Conservation (phyloP, 1,139 yeast genomes). For the Lodderomyces elongisporus region DNA sequence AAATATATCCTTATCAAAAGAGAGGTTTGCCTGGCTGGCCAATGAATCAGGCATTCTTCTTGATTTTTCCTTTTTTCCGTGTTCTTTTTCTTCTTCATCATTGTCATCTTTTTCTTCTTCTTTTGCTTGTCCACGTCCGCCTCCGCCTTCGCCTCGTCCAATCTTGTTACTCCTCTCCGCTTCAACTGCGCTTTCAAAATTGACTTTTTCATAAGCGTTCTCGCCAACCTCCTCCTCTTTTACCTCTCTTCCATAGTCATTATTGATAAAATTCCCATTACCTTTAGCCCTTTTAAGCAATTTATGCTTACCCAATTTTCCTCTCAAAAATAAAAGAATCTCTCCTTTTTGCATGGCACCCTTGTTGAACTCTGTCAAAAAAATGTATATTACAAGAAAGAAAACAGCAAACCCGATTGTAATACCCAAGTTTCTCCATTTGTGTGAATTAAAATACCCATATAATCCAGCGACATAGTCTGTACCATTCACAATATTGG, state of each 20-base stretch:
- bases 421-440: slow-evolving; percentile 86
- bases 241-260: no score
- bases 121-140: no score
- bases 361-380: slow-evolving; percentile 59
- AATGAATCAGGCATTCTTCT: no score
- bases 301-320: slow-evolving; percentile 8
- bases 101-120: no score
- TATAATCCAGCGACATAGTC: slow-evolving; percentile 46
- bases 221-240: no score
- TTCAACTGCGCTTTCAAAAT: slow-evolving; percentile 30
- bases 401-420: slow-evolving; percentile 50
- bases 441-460: slow-evolving; percentile 51
- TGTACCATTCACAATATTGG: slow-evolving; percentile 50
- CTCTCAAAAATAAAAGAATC: slow-evolving; percentile 51
- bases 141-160: background rate
- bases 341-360: slow-evolving; percentile 85
- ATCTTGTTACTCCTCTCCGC: slow-evolving; percentile 5
- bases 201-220: slow-evolving; percentile 5
- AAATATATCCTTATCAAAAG: slow-evolving; percentile 47
- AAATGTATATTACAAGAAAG: slow-evolving; percentile 51
- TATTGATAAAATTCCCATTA: background rate
- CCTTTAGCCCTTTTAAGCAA: slow-evolving; percentile 4
- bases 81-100: no score
- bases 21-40: slow-evolving; percentile 7
- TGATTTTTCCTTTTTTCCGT: no score